Evolutionary conservation across 805 yeast genomes (phyloP), one percentile per base, ranked within the genome.

Genomic region (Starmerella vitae): DNA sequence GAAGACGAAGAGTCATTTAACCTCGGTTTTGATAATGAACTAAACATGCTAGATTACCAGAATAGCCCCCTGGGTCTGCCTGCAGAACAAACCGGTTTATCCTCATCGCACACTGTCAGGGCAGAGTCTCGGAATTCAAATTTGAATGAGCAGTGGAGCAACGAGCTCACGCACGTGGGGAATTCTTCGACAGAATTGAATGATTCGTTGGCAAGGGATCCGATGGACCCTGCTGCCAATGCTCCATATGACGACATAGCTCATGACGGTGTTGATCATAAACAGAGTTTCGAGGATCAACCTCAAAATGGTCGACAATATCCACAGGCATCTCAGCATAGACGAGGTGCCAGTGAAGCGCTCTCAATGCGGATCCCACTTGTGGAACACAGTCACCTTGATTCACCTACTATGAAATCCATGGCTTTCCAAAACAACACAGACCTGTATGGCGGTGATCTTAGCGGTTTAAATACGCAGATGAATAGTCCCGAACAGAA

Each of bases 291-390:
- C 10, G 26, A 8, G 10, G 30, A 27, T 12, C 14, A 8, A 8
- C 14, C 30, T 12, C 14, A 7, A 17, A n/a, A 27, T 7, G 10
- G 8, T 27, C 17, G 7, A 27, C 17, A 10, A 27, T 17, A 27
- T 6, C 14, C n/a, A n/a, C n/a, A 27, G 14, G 17, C 10, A 27
- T 27, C 17, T 6, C 30, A 27, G 17, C 51, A 49, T 34, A 30
- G 33, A 18, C 40, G 53, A 3, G 49, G 39, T 24, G 22, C 37
- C n/a, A 45, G 49, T 17, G 45, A 39, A 8, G 45, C 49, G 5
- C 27, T 34, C 20, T 42, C 52, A 4, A 47, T 47, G 51, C 29
- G 34, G 20, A 30, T 33, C 15, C 53, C 51, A n/a, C 43, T 49
- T 12, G 49, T 49, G 4, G 21, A 26, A 7, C 37, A 35, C 8